Percentiles rank a stretch among this genome's conserved stretches.
phyloP scores from a whole-genome alignment of 2,329 filamentous ascomycete genomes.

The Paraphaeosphaeria minitans region DNA sequence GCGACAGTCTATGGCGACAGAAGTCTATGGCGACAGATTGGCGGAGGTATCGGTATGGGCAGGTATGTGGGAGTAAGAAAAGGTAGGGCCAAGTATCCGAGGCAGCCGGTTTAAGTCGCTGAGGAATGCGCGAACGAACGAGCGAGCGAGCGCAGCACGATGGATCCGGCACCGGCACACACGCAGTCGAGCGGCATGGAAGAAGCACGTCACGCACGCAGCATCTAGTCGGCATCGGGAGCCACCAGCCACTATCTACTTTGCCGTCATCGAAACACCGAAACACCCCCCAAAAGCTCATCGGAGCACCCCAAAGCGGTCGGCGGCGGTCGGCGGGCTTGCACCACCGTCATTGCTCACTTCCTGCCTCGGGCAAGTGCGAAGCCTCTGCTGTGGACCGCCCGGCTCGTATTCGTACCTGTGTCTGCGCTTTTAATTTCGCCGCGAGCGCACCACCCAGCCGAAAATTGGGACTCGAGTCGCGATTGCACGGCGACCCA shows the following conservation, averaged over 20 bases:
- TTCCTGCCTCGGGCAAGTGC: constrained; percentile 1
- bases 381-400: neutral
- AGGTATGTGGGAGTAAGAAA: neutral
- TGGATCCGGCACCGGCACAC: neutral
- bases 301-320: neutral
- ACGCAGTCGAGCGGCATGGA: neutral
- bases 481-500: neutral
- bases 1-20: neutral
- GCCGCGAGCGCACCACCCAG: neutral
- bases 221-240: neutral
- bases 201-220: neutral
- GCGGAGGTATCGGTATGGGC: neutral
- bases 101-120: neutral
- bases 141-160: neutral
- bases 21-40: neutral
- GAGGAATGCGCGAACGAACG: constrained; percentile 4
- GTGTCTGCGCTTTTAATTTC: neutral
- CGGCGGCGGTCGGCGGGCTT: no score
- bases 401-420: neutral
- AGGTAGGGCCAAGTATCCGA: neutral
- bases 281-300: no score
- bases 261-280: neutral
- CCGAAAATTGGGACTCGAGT: neutral
- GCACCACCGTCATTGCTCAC: neutral
- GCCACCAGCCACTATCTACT: no score